Percentiles rank a stretch among this genome's conserved stretches.
Conservation (phyloP, 345 rosid genomes). For the Iberis pinnata region DNA sequence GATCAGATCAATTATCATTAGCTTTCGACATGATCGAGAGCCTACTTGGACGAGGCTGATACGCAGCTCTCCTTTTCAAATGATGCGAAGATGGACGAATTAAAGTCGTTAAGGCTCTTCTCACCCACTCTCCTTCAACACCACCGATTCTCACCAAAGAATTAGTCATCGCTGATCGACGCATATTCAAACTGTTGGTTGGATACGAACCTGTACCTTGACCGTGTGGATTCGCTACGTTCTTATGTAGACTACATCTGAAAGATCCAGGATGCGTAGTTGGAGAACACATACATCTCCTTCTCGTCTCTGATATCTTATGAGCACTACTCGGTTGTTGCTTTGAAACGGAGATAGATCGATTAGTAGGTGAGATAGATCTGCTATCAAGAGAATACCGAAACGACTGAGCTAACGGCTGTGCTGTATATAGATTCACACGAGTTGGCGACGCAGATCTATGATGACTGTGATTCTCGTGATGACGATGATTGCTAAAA, state of each 20-base stretch:
- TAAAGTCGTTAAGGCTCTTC: slow-evolving; percentile 75
- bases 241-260: slow-evolving; percentile 66
- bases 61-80: slow-evolving; percentile 48
- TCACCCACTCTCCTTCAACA: slow-evolving; percentile 90
- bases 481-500: slow-evolving; percentile 12
- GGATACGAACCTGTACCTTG: slow-evolving; percentile 38
- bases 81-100: slow-evolving; percentile 91
- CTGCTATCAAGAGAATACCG: slow-evolving; percentile 49
- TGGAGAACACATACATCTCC: slow-evolving; percentile 84
- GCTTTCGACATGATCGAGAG: slow-evolving; percentile 64
- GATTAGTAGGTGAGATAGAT: slow-evolving; percentile 39
- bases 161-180: slow-evolving; percentile 86
- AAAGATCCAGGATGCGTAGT: slow-evolving; percentile 84
- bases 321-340: slow-evolving; percentile 23
- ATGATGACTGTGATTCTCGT: slow-evolving; percentile 15
- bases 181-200: slow-evolving; percentile 60
- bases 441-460: slow-evolving; percentile 34
- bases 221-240: slow-evolving; percentile 24
- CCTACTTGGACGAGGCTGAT: slow-evolving; percentile 65
- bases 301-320: slow-evolving; percentile 40
- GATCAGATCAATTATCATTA: slow-evolving; percentile 25
- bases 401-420: slow-evolving; percentile 22
- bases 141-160: slow-evolving; percentile 90
- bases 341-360: slow-evolving; percentile 45
- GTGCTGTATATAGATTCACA: slow-evolving; percentile 15